Evolutionary conservation across 352 stramenopile species (phyloP), one percentile per base, ranked within the genome.

Genomic region (Phytophthora pisi): DNA sequence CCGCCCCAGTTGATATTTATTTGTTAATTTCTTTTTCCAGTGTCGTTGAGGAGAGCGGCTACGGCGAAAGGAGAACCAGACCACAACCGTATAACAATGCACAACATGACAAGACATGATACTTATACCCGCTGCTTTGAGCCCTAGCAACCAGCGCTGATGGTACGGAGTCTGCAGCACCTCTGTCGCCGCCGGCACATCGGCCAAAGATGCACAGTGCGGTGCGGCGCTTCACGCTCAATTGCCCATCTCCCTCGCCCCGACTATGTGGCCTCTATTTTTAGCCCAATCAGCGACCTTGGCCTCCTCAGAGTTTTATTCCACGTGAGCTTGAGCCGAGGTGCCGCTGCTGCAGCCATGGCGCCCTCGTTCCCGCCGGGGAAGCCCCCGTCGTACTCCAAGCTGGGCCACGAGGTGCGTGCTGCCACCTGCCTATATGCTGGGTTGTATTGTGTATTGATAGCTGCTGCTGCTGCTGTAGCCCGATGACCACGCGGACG

Each of bases 381-480:
- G 36, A 93, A 89, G 70, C 74, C 81, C 24, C 74, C 80, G 46
- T 80, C 84, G 34, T 93, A 92, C 64, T 64, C 81, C 69, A 91
- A 91, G 73, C 85, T 93, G 54, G 81, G 57, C 57, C 91, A 80
- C 49, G 83, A 93, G 49, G 85, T 91, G 56, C 61, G 62, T 68
- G 4, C 18, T 5, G 26, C 26, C 6, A 30, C 9, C 7, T 38
- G 2, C 9, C 31, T 38, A 13, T 10, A 38, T 49, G 26, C 3
- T 3, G 4, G 1, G 23, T 4, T 51, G 5, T 56, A 8, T 57
- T 55, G 1, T 36, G 16, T 49, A 49, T 46, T 70, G 26, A 69
- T 34, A 18, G 24, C 31, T 8, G 13, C 57, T 50, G 38, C 2
- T n/a, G 55, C 46, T 54, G 2, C 56, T 15, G 10, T 50, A 90